Evolutionary conservation across 225 moss, liverwort and hornwort species (phyloP).

Genomic region (Bryoerythrophyllum caledonicum): DNA sequence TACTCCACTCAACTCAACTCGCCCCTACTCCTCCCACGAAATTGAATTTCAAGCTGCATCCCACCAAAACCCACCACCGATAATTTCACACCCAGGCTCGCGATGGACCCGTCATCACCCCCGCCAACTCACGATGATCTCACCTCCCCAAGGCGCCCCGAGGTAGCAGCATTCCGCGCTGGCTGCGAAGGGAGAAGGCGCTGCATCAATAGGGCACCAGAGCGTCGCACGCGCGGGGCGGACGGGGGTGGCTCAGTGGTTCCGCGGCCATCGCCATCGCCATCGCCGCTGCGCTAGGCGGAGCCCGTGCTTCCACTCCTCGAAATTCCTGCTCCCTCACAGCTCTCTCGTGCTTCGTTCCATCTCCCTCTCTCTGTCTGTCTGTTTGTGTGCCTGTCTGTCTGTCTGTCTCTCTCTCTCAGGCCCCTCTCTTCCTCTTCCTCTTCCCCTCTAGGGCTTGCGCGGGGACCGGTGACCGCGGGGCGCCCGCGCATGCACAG

Average conservation of each 20-base stretch:
- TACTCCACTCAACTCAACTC: background rate
- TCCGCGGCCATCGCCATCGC: slow-evolving; percentile 16
- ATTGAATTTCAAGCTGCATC: slow-evolving; percentile 16
- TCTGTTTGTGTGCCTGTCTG: background rate
- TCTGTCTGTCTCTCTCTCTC: background rate
- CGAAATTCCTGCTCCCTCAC: background rate
- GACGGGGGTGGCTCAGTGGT: too few relatives aligned
- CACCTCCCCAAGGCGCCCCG: slow-evolving; percentile 4
- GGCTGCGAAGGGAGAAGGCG: background rate
- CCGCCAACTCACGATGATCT: background rate
- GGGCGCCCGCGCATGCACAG: background rate
- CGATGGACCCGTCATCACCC: background rate
- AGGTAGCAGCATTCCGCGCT: slow-evolving; percentile 27
- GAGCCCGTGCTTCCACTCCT: background rate
- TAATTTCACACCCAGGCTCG: slow-evolving; percentile 4
- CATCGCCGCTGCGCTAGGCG: background rate
- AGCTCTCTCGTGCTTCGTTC: slow-evolving; percentile 18
- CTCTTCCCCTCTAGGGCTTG: slow-evolving; percentile 24
- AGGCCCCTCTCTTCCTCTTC: slow-evolving; percentile 17
- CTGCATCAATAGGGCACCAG: background rate
- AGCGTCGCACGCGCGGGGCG: too few relatives aligned
- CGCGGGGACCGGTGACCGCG: slow-evolving; percentile 29
- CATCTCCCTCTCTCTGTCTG: slow-evolving; percentile 18
- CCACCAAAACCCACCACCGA: background rate
- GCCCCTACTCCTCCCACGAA: slow-evolving; percentile 13